phyloP scores from a whole-genome alignment of 1,284 basidiomycete species.

The Ganoderma sinense region DNA sequence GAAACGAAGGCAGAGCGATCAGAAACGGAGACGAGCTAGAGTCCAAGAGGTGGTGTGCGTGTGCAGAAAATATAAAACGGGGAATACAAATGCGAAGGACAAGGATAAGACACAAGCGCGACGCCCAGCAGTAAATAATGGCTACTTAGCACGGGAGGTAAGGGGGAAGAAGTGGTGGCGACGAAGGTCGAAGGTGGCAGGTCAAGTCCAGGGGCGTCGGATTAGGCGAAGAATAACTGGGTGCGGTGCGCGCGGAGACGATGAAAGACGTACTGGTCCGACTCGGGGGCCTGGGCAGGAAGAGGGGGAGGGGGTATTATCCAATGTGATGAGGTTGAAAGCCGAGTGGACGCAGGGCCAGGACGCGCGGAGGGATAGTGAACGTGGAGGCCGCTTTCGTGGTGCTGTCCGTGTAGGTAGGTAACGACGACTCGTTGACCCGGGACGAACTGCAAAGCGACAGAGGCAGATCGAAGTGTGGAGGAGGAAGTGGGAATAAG shows the following conservation, averaged over 20 bases:
- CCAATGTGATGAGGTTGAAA: neutral
- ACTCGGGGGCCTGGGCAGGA: neutral
- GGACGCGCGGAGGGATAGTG: constrained; percentile 2
- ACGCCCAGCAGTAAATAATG: constrained; percentile 17
- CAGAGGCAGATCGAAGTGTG: neutral
- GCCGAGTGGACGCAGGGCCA: neutral
- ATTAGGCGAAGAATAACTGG: constrained; percentile 1
- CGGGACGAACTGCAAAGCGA: neutral
- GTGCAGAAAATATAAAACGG: neutral
- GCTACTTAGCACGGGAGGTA: neutral
- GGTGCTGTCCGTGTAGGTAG: neutral
- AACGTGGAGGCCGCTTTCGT: neutral
- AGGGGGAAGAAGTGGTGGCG: neutral
- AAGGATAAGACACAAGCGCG: constrained; percentile 7
- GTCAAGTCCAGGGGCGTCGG: neutral
- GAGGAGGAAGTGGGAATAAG: neutral
- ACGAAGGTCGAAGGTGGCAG: neutral
- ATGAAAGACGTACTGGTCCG: neutral
- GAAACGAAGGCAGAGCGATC: neutral
- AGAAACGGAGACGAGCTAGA: neutral
- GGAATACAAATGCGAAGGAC: neutral
- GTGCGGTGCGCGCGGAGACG: neutral
- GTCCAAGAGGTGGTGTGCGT: neutral
- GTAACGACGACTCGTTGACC: neutral
- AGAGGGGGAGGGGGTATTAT: neutral